Conservation (phyloP, 768 basidiomycete species). For the Tulasnella calospora region DNA sequence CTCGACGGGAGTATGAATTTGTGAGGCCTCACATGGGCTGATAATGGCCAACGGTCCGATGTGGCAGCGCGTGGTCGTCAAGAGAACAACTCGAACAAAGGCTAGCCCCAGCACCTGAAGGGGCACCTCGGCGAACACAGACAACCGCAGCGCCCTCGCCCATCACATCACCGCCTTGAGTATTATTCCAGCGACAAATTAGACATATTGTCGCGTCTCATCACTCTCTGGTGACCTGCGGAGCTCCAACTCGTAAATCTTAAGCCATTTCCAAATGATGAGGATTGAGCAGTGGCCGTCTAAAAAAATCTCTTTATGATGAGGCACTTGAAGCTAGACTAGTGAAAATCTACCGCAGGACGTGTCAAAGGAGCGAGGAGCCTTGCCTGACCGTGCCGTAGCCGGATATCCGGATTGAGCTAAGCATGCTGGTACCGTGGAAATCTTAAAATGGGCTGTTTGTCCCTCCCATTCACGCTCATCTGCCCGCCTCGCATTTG, state of each 20-base stretch:
- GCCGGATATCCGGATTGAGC: neutral
- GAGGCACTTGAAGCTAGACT: no score
- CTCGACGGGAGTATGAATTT: neutral
- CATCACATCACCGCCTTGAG: neutral
- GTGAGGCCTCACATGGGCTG: neutral
- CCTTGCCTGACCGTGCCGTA: neutral
- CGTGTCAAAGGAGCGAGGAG: no score
- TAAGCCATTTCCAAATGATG: no score
- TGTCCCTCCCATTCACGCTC: neutral
- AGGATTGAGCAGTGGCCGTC: no score
- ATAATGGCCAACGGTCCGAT: neutral
- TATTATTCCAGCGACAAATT: neutral
- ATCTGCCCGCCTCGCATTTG: neutral
- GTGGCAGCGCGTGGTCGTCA: neutral
- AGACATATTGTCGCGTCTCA: no score
- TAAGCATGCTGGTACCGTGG: neutral
- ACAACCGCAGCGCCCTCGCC: neutral
- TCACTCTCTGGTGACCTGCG: no score
- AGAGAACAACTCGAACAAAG: neutral
- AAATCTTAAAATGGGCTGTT: neutral
- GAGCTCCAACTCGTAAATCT: no score
- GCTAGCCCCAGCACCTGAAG: neutral
- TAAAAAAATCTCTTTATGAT: no score
- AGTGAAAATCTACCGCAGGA: no score
- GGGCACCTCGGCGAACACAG: neutral